These are phyloP conservation scores for Geotrichum ghanense DNA, from an alignment of 805 yeast species.

Conservation along the genomic window DNA sequence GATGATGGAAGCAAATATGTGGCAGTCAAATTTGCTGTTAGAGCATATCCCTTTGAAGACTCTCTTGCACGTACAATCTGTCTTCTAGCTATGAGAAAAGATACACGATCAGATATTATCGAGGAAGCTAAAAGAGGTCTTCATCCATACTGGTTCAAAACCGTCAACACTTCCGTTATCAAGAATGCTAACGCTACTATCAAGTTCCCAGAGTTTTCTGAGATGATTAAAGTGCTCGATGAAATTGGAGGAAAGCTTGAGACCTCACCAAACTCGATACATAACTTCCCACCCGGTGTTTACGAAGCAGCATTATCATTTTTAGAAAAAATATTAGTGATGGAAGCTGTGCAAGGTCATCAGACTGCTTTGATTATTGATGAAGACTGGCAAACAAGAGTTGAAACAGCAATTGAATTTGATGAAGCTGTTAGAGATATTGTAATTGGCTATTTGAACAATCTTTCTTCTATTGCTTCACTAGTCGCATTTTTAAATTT, in stretches of 20 bases:
- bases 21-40: slow-evolving; percentile 53
- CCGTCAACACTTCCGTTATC: slow-evolving; percentile 30
- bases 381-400: slow-evolving; percentile 59
- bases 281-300: slow-evolving; percentile 10
- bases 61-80: slow-evolving; percentile 57
- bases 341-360: slow-evolving; percentile 46
- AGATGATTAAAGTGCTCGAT: slow-evolving; percentile 23
- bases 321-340: slow-evolving; percentile 46
- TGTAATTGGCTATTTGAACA: slow-evolving; percentile 17
- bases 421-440: slow-evolving; percentile 41
- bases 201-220: slow-evolving; percentile 45
- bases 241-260: slow-evolving; percentile 8
- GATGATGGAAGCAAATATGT: slow-evolving; percentile 47
- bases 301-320: slow-evolving; percentile 37
- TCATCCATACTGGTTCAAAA: slow-evolving; percentile 70
- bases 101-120: slow-evolving; percentile 56
- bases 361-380: slow-evolving; percentile 52
- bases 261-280: not conserved
- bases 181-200: slow-evolving; percentile 23
- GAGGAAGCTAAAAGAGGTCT: slow-evolving; percentile 76
- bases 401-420: slow-evolving; percentile 56
- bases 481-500: slow-evolving; percentile 19
- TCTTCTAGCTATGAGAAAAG: slow-evolving; percentile 46
- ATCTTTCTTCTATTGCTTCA: slow-evolving; percentile 2
- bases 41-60: slow-evolving; percentile 56